Evolutionary conservation across 345 rosid genomes (phyloP).

Genomic region (Luvunga scandens): DNA sequence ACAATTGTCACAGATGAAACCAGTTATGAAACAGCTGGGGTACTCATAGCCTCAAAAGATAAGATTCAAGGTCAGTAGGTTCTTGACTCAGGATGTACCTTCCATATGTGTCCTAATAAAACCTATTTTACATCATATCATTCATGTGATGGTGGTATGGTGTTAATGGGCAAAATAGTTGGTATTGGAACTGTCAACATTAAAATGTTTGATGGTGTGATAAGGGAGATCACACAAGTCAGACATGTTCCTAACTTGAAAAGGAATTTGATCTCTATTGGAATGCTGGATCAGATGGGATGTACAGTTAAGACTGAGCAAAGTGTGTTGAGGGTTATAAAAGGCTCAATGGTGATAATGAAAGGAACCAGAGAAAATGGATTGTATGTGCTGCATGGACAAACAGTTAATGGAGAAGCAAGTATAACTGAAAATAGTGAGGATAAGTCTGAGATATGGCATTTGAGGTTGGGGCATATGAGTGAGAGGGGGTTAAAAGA

Average conservation of each 20-base stretch:
- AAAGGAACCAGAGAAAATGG: neutral
- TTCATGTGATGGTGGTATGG: neutral
- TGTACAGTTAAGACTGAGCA: no score
- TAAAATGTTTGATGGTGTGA: no score
- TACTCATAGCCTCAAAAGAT: no score
- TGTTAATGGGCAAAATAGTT: neutral
- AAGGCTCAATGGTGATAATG: no score
- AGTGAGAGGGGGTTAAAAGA: neutral
- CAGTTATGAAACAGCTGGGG: rapidly evolving
- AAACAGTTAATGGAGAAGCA: neutral
- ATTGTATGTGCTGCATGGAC: neutral
- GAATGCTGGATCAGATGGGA: neutral
- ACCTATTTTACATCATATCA: no score
- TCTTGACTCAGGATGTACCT: neutral
- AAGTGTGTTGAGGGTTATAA: neutral
- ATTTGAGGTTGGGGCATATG: neutral
- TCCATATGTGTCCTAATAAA: neutral
- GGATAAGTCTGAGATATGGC: rapidly evolving
- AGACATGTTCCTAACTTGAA: no score
- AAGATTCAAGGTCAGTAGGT: neutral
- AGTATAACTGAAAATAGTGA: no score
- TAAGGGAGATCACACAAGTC: neutral
- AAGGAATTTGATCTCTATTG: neutral
- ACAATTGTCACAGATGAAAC: no score
- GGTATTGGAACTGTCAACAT: no score